Evolutionary conservation across 1,284 basidiomycete genomes (phyloP).

Genomic region (Psilocybe mexicana): DNA sequence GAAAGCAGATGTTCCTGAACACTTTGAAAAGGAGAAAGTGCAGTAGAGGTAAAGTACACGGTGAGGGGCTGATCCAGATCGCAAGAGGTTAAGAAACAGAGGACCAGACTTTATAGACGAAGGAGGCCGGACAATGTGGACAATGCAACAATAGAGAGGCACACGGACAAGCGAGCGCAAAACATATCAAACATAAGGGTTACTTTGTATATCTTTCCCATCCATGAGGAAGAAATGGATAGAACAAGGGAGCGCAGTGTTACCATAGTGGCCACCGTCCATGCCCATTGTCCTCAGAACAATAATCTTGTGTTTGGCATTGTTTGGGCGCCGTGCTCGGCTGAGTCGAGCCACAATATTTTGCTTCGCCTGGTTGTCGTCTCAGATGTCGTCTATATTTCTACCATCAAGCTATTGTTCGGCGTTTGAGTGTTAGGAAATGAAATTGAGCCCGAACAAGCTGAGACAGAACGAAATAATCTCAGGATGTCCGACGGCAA

Average conservation of each 20-base stretch:
- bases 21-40: constrained; percentile 7
- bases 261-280: not conserved
- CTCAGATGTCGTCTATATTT: too few relatives aligned
- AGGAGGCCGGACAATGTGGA: not conserved
- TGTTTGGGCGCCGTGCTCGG: not conserved
- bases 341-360: too few relatives aligned
- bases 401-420: too few relatives aligned
- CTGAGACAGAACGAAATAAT: too few relatives aligned
- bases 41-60: constrained; percentile 1
- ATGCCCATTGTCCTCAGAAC: constrained; percentile 1
- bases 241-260: not conserved
- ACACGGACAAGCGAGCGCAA: not conserved
- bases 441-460: too few relatives aligned
- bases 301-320: not conserved
- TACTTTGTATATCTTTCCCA: not conserved
- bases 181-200: not conserved
- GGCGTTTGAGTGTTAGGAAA: too few relatives aligned
- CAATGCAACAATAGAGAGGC: constrained; percentile 3
- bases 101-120: constrained; percentile 16
- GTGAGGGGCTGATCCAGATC: constrained; percentile 26
- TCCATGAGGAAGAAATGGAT: not conserved
- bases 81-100: constrained; percentile 2
- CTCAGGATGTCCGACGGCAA: too few relatives aligned
- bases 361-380: not conserved
- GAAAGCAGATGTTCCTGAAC: constrained; percentile 10